These are phyloP conservation scores for Oryza glumipatula DNA, from an alignment of 176 grass and related monocot genomes.

Conservation along the genomic window DNA sequence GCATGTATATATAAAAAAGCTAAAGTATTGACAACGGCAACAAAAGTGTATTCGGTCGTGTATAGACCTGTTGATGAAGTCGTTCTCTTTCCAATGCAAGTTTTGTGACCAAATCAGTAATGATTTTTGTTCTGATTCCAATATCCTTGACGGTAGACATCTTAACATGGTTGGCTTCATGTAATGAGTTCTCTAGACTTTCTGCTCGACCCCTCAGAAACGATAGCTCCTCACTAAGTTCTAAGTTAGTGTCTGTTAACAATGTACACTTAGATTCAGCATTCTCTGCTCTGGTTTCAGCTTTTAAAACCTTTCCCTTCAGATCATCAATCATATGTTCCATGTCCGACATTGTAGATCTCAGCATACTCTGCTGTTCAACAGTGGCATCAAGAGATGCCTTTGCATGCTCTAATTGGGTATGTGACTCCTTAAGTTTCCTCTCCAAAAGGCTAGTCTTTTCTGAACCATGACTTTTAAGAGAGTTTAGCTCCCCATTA, in stretches of 20 bases:
- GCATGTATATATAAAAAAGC: slow-evolving; percentile 21
- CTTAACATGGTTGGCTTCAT: slow-evolving; percentile 74
- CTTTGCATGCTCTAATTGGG: slow-evolving; percentile 82
- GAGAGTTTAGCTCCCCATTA: slow-evolving; percentile 49
- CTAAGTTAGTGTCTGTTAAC: slow-evolving; percentile 83
- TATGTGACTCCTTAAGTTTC: slow-evolving; percentile 69
- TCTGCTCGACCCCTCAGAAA: slow-evolving; percentile 72
- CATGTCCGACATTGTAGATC: slow-evolving; percentile 77
- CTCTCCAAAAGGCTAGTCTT: slow-evolving; percentile 62
- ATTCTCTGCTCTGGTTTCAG: slow-evolving; percentile 75
- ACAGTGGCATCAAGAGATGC: slow-evolving; percentile 77
- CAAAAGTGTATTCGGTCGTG: neutral
- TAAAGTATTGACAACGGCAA: slow-evolving; percentile 14
- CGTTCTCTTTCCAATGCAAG: slow-evolving; percentile 84
- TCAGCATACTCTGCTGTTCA: slow-evolving; percentile 80
- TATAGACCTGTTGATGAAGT: slow-evolving; percentile 74
- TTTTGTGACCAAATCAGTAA: slow-evolving; percentile 78
- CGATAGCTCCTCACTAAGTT: slow-evolving; percentile 79
- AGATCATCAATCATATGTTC: slow-evolving; percentile 83
- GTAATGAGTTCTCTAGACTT: slow-evolving; percentile 62
- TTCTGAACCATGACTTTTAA: slow-evolving; percentile 60
- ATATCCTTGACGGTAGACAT: slow-evolving; percentile 69
- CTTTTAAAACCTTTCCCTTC: slow-evolving; percentile 76
- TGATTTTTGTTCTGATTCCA: slow-evolving; percentile 72
- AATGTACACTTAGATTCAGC: slow-evolving; percentile 75